Conservation (phyloP, 345 rosid species). For the Ailanthus altissimus region DNA sequence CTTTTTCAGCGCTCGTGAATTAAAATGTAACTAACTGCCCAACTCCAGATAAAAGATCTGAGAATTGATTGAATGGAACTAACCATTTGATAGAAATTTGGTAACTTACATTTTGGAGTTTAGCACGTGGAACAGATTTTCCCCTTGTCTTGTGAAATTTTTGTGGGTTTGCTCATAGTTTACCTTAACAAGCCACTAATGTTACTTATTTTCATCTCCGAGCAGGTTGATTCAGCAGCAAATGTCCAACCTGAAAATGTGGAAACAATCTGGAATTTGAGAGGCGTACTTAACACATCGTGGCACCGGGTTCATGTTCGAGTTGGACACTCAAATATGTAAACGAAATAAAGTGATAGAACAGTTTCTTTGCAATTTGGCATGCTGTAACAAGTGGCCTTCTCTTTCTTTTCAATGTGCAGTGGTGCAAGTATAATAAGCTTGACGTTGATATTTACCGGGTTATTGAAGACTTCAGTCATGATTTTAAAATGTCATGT, state of each 20-base stretch:
- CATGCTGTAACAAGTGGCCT: neutral
- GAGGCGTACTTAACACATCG: conserved; percentile 91
- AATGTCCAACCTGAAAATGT: conserved; percentile 90
- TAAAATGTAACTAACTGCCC: neutral
- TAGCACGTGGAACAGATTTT: neutral
- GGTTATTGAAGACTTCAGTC: neutral
- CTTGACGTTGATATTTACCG: neutral
- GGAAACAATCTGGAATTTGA: conserved; percentile 85
- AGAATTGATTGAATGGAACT: neutral
- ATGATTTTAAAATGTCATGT: neutral
- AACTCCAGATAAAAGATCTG: neutral
- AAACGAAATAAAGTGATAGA: neutral
- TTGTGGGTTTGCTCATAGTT: neutral
- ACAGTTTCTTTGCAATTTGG: neutral
- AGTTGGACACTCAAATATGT: conserved; percentile 76
- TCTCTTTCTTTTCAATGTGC: neutral
- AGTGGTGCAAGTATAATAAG: neutral
- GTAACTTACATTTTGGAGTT: too few relatives aligned
- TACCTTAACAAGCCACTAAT: neutral
- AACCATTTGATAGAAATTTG: neutral
- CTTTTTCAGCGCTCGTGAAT: neutral
- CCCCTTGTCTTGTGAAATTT: neutral
- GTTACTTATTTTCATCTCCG: conserved; percentile 9
- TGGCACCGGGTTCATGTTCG: conserved; percentile 85
- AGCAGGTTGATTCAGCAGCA: conserved; percentile 86